Conservation (phyloP, 805 yeast genomes). For the Monosporozyma yasuniensis region DNA sequence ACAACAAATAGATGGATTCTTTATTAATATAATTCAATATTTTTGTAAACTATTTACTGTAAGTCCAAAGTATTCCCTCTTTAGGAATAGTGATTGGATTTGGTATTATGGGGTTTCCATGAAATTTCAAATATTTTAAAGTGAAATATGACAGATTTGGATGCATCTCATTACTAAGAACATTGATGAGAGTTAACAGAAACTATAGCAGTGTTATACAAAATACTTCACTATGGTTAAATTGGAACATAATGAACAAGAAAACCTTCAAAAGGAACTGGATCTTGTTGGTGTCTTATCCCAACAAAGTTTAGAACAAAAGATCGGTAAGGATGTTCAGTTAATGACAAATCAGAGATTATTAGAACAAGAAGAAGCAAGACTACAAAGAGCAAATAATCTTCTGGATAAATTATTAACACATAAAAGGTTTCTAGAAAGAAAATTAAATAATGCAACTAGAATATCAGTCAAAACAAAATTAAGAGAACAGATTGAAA, state of each 20-base stretch:
- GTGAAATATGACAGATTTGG: neutral
- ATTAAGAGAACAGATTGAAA: conserved; percentile 44
- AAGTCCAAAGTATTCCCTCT: neutral
- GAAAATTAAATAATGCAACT: conserved; percentile 43
- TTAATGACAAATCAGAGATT: conserved; percentile 52
- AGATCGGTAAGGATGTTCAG: conserved; percentile 63
- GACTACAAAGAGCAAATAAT: conserved; percentile 59
- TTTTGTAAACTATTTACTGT: neutral
- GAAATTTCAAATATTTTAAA: neutral
- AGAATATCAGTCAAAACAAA: conserved; percentile 57
- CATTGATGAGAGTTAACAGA: neutral
- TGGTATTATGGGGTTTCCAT: neutral
- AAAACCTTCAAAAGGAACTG: conserved; percentile 27
- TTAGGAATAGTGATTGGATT: neutral
- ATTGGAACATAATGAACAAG: conserved; percentile 7
- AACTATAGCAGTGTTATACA: neutral
- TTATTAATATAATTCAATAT: neutral
- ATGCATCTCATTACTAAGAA: neutral
- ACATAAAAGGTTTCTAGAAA: conserved; percentile 40
- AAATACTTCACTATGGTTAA: neutral
- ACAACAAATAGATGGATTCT: neutral
- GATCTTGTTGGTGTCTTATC: conserved; percentile 55
- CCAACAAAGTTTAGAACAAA: conserved; percentile 70
- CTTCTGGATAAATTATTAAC: conserved; percentile 36
- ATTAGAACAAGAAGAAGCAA: conserved; percentile 60